Evolutionary conservation across 2,329 filamentous ascomycete genomes (phyloP), one percentile per base, ranked within the genome.

Genomic region (Monosporascus cannonballus): DNA sequence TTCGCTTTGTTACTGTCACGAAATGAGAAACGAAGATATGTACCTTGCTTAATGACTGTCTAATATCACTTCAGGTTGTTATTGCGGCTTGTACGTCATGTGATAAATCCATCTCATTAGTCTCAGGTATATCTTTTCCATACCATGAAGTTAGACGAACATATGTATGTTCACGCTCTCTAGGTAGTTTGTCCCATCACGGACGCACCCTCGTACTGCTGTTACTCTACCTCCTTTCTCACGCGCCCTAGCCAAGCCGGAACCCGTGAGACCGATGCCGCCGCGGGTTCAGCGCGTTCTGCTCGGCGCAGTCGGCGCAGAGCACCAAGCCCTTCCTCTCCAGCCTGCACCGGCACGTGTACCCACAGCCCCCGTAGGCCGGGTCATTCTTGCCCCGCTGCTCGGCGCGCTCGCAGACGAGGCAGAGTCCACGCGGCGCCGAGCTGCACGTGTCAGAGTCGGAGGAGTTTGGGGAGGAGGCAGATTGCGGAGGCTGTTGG

Each of bases 291-390:
- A 47, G 8, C 18, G 30, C 17, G 22, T 54, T 54, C 41, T 53
- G 44, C 48, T 47, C 55, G 17, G 30, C 45, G 39, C 53, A 57
- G 41, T 57, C 55, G 38, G 30, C 48, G 37, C 57, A 59, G 8
- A 54, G 49, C 38, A 34, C 20, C 24, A 38, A 45, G 34, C 45
- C 50, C 9, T 27, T 42, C 17, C 34, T 41, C 45, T 56, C 41
- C n/a, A 55, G 47, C 41, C 47, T 51, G 45, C 57, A 61, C 38
- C 47, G 48, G 36, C 57, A 61, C 18, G 50, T 48, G 44, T 57
- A 60, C 30, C 39, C 47, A 48, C 58, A 60, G 3, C 44, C 49
- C 17, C 8, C 9, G 39, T 60, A 59, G 1, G 45, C 25, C 8
- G 50, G 49, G 4, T 39, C 17, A 22, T 54, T 59, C 51, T 59